Conservation (phyloP, 2,329 filamentous ascomycete species). For the Colletotrichum paranaense region DNA sequence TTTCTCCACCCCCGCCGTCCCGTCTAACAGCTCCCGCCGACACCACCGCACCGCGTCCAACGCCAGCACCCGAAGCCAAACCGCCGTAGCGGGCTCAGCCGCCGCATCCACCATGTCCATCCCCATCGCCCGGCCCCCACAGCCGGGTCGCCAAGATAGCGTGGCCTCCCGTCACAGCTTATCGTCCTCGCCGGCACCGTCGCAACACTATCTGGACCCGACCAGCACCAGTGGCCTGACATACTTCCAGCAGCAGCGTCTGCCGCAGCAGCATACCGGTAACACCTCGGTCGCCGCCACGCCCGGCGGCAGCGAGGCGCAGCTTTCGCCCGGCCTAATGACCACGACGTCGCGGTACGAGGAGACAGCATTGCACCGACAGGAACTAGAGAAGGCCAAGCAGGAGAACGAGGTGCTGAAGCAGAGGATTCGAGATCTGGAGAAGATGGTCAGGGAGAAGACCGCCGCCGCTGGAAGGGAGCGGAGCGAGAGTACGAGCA, state of each 20-base stretch:
- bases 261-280: conserved; percentile 42
- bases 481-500: conserved; percentile 65
- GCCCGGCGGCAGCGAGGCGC: conserved; percentile 51
- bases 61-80: conserved; percentile 64
- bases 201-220: conserved; percentile 36
- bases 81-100: conserved; percentile 52
- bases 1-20: conserved; percentile 68
- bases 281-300: conserved; percentile 48
- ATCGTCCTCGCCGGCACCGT: conserved; percentile 59
- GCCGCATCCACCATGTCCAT: conserved; percentile 53
- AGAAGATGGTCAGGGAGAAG: conserved; percentile 63
- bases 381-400: conserved; percentile 71
- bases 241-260: conserved; percentile 57
- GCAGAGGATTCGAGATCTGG: conserved; percentile 70
- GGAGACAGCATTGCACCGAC: conserved; percentile 69
- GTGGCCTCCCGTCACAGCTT: conserved; percentile 64
- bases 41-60: conserved; percentile 71
- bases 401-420: conserved; percentile 73
- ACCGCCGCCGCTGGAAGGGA: conserved; percentile 59
- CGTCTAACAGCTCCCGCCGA: conserved; percentile 60
- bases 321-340: conserved; percentile 65
- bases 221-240: conserved; percentile 58
- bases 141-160: conserved; percentile 65
- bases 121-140: conserved; percentile 58
- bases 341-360: conserved; percentile 71